Conservation (phyloP, 371 early-diverging fungal species). For the Rhizomucor miehei region DNA sequence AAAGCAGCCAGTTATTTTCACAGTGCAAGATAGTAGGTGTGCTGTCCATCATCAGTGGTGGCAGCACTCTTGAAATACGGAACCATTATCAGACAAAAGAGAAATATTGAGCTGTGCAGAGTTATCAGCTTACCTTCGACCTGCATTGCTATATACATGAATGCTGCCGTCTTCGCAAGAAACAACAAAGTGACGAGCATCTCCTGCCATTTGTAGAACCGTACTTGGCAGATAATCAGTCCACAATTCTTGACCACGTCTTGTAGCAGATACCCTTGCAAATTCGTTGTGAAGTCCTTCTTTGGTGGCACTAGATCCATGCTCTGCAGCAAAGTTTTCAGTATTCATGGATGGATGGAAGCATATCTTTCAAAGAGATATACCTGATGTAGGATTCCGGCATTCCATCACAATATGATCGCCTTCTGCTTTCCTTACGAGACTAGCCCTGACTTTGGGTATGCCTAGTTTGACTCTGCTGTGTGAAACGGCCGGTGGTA, state of each 20-base stretch:
- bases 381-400: slow-evolving; percentile 36
- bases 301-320: background rate
- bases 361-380: background rate
- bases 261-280: slow-evolving; percentile 46
- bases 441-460: slow-evolving; percentile 47
- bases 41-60: slow-evolving; percentile 67
- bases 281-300: slow-evolving; percentile 15
- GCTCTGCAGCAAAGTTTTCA: background rate
- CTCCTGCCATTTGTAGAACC: slow-evolving; percentile 62
- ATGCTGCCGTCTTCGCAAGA: slow-evolving; percentile 72
- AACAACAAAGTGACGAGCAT: slow-evolving; percentile 53
- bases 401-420: slow-evolving; percentile 45
- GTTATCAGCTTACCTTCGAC: slow-evolving; percentile 46
- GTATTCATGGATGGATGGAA: background rate
- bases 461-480: slow-evolving; percentile 52
- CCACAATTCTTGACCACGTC: slow-evolving; percentile 54
- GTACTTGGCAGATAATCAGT: slow-evolving; percentile 57
- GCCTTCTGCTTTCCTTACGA: slow-evolving; percentile 29
- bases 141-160: slow-evolving; percentile 64
- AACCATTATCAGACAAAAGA: too few species aligned
- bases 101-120: too few species aligned
- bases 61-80: slow-evolving; percentile 46
- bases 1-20: slow-evolving; percentile 59
- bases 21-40: slow-evolving; percentile 59
- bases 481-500: slow-evolving; percentile 43